These are phyloP conservation scores for Juglanconis sp. DNA, from an alignment of 2,329 filamentous ascomycete species.

Conservation along the genomic window DNA sequence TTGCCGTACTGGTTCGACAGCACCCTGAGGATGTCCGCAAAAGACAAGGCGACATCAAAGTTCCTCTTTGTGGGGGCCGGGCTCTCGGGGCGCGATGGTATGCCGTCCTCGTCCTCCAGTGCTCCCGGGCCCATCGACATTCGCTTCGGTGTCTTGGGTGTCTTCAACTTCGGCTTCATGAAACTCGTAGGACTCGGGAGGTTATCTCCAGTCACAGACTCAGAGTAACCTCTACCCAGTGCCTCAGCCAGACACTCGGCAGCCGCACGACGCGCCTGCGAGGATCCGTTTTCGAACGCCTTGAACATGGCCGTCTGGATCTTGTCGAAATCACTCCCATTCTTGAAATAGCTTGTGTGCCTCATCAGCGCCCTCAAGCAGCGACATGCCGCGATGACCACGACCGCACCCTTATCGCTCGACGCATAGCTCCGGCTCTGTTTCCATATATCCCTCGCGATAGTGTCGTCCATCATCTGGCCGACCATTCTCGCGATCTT, in stretches of 20 bases:
- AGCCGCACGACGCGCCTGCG: constrained; percentile 77
- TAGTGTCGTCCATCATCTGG: constrained; percentile 74
- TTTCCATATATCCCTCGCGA: constrained; percentile 93
- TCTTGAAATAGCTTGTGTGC: constrained; percentile 78
- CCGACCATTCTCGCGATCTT: constrained; percentile 75
- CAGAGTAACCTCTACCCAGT: constrained; percentile 78
- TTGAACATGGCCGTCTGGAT: constrained; percentile 82
- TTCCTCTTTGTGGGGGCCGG: constrained; percentile 68
- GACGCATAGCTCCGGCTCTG: constrained; percentile 74
- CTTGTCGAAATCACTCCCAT: constrained; percentile 85
- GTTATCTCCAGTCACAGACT: constrained; percentile 49
- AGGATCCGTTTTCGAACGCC: constrained; percentile 73
- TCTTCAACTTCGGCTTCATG: constrained; percentile 66
- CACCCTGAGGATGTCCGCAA: constrained; percentile 74
- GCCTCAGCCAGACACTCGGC: constrained; percentile 80
- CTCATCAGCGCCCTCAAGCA: constrained; percentile 73
- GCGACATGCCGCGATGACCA: constrained; percentile 73
- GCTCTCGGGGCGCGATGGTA: constrained; percentile 65
- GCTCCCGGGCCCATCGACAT: constrained; percentile 57
- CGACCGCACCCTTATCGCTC: constrained; percentile 78
- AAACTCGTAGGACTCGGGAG: constrained; percentile 43
- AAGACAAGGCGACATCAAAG: constrained; percentile 68
- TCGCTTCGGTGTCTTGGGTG: constrained; percentile 42
- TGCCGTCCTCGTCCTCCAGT: constrained; percentile 70
- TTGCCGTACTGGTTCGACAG: constrained; percentile 79